Percentiles rank a stretch among this genome's conserved stretches.
phyloP scores from a whole-genome alignment of 352 stramenopile genomes.

The Phytopythium sindhum region DNA sequence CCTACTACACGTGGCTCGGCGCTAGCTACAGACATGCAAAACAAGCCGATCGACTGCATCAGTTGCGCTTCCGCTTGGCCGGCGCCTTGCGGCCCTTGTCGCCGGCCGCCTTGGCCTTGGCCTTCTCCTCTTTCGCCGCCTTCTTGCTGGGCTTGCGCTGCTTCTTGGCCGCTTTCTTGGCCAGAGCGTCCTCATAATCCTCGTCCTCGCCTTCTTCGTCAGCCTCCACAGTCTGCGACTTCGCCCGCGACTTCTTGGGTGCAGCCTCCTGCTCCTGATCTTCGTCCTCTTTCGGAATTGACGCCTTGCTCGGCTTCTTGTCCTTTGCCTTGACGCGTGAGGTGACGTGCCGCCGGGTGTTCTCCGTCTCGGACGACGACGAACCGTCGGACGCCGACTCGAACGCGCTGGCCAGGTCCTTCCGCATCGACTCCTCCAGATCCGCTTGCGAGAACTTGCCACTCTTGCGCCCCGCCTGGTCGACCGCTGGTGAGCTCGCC shows the following conservation, averaged over 20 bases:
- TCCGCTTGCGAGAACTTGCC: conserved; percentile 2
- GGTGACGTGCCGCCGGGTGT: conserved; percentile 14
- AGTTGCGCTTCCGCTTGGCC: conserved; percentile 41
- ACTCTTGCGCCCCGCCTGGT: conserved; percentile 11
- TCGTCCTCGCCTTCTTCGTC: conserved; percentile 14
- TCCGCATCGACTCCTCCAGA: conserved; percentile 44
- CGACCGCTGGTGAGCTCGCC: conserved; percentile 48
- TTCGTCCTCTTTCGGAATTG: not conserved
- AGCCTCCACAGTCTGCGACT: conserved; percentile 1
- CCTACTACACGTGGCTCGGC: not conserved
- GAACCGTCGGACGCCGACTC: conserved; percentile 26
- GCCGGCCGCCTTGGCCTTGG: conserved; percentile 19
- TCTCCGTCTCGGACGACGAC: conserved; percentile 17
- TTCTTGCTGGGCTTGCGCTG: conserved; percentile 18
- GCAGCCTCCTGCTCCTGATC: not conserved
- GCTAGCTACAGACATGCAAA: conserved; percentile 1
- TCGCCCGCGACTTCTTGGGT: conserved; percentile 14
- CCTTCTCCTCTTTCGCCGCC: conserved; percentile 47
- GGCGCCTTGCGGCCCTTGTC: conserved; percentile 13
- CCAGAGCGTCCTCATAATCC: conserved; percentile 26
- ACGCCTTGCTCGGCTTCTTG: not conserved
- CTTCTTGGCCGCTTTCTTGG: conserved; percentile 50
- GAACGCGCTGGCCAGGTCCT: conserved; percentile 44
- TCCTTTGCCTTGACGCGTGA: conserved; percentile 10
- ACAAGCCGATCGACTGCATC: not conserved